Conservation (phyloP, 2,329 filamentous ascomycete species). For the Trichoderma atroviride region DNA sequence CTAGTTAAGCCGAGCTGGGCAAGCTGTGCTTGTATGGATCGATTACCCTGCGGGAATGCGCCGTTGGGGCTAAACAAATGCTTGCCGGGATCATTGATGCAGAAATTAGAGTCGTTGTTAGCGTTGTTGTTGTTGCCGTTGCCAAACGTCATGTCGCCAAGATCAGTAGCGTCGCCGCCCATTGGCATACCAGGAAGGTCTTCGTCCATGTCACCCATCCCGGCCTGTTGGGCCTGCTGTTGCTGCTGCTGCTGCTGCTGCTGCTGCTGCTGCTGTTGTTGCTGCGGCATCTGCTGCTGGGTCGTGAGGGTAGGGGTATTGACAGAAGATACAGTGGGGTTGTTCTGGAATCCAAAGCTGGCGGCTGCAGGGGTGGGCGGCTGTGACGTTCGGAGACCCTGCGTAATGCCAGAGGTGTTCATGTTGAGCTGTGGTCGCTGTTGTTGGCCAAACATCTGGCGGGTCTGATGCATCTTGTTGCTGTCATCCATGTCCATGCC, state of each 20-base stretch:
- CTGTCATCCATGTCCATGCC: conserved; percentile 65
- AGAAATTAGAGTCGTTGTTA: conserved; percentile 52
- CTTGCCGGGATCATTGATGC: conserved; percentile 93
- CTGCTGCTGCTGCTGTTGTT: conserved; percentile 54
- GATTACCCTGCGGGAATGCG: conserved; percentile 65
- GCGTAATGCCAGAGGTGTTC: conserved; percentile 72
- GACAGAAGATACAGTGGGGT: conserved; percentile 94
- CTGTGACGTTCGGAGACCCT: conserved; percentile 81
- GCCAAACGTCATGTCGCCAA: conserved; percentile 60
- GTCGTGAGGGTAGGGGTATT: conserved; percentile 91
- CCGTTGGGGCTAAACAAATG: conserved; percentile 85
- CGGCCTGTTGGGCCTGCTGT: conserved; percentile 57
- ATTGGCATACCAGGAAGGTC: conserved; percentile 66
- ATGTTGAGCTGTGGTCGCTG: conserved; percentile 74
- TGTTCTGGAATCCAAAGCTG: conserved; percentile 81
- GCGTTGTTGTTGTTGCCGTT: conserved; percentile 39
- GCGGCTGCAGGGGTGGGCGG: conserved; percentile 81
- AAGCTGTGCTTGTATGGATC: conserved; percentile 67
- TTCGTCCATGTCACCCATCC: conserved; percentile 65
- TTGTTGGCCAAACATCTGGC: conserved; percentile 68
- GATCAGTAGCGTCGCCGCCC: conserved; percentile 56
- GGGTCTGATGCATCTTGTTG: conserved; percentile 68
- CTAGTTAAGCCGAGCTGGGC: conserved; percentile 75
- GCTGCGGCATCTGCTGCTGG: conserved; percentile 67
- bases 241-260: conserved; percentile 66